These are phyloP conservation scores for Geotrichum aggregatum DNA, from an alignment of 1,139 yeast species.

Conservation along the genomic window DNA sequence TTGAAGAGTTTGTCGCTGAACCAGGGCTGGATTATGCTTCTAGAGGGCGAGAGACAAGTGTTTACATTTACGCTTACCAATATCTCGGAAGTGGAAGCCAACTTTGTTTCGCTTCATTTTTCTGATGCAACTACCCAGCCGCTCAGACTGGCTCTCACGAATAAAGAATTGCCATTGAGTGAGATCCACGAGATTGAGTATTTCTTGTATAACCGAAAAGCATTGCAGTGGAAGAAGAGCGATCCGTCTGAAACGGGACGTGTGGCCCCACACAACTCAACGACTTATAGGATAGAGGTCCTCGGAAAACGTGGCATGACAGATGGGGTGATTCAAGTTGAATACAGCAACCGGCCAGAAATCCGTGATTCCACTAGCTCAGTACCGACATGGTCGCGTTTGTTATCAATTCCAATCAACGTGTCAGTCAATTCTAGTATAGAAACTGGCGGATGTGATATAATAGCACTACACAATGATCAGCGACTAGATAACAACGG, in stretches of 20 bases:
- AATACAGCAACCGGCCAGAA: constrained; percentile 47
- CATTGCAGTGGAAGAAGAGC: constrained; percentile 42
- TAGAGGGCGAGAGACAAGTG: constrained; percentile 65
- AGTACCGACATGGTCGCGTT: constrained; percentile 46
- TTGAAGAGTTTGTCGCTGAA: constrained; percentile 52
- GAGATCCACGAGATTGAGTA: constrained; percentile 77
- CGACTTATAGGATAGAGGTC: constrained; percentile 52
- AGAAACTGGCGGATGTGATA: constrained; percentile 70
- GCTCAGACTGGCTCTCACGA: constrained; percentile 46
- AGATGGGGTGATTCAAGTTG: constrained; percentile 60
- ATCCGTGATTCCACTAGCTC: neutral
- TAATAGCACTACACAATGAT: constrained; percentile 46
- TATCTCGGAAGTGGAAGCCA: constrained; percentile 46
- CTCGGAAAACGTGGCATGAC: constrained; percentile 72
- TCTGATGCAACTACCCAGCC: constrained; percentile 73
- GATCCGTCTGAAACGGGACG: constrained; percentile 21
- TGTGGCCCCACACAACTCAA: constrained; percentile 30
- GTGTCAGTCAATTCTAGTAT: constrained; percentile 67
- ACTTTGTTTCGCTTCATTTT: constrained; percentile 49
- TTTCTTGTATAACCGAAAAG: constrained; percentile 54
- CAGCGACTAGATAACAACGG: constrained; percentile 17
- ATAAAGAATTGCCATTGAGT: constrained; percentile 48
- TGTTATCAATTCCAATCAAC: constrained; percentile 58
- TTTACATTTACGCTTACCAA: constrained; percentile 56
- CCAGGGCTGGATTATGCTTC: constrained; percentile 68